Percentiles rank a stretch among this genome's conserved stretches.
Conservation (phyloP, 2,329 filamentous ascomycete species). For the Tolypocladium nubicola region DNA sequence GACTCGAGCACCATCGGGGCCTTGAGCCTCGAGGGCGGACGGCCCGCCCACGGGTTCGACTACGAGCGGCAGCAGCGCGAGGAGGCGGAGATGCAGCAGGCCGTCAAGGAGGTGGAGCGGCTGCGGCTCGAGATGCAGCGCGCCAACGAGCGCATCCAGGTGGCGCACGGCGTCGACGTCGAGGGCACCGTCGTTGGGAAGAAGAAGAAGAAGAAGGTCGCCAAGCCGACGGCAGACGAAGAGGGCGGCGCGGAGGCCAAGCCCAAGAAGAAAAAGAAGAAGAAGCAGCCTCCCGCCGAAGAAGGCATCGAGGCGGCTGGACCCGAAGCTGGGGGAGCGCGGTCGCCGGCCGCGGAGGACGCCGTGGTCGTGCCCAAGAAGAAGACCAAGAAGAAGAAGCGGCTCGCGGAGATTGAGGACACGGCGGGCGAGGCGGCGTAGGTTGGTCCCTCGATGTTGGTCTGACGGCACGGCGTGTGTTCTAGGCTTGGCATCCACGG, state of each 20-base stretch:
- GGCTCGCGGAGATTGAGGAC: conserved; percentile 17
- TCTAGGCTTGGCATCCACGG: not conserved
- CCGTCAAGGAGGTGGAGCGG: conserved; percentile 80
- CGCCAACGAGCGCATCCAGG: conserved; percentile 63
- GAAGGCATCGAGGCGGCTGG: not conserved
- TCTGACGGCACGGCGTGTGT: not conserved
- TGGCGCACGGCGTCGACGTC: conserved; percentile 54
- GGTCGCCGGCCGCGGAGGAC: conserved; percentile 2
- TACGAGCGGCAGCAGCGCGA: conserved; percentile 61
- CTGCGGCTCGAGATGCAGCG: conserved; percentile 83
- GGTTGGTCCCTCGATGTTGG: not conserved
- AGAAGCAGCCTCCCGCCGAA: conserved; percentile 9
- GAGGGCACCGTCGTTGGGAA: conserved; percentile 58
- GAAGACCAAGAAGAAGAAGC: conserved; percentile 38
- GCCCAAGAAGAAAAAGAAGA: conserved; percentile 34
- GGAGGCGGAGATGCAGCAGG: conserved; percentile 79
- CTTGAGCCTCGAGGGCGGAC: conserved; percentile 52
- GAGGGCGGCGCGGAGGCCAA: conserved; percentile 23
- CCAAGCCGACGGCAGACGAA: conserved; percentile 22
- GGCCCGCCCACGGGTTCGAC: conserved; percentile 32
- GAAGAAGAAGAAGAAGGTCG: conserved; percentile 58
- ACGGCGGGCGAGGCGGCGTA: conserved; percentile 4
- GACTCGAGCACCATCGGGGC: conserved; percentile 74
- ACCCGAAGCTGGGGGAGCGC: not conserved
- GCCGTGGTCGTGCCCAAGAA: conserved; percentile 27